These are phyloP conservation scores for Mucor circinelloides DNA, from an alignment of 371 early-diverging fungal genomes.

Conservation along the genomic window DNA sequence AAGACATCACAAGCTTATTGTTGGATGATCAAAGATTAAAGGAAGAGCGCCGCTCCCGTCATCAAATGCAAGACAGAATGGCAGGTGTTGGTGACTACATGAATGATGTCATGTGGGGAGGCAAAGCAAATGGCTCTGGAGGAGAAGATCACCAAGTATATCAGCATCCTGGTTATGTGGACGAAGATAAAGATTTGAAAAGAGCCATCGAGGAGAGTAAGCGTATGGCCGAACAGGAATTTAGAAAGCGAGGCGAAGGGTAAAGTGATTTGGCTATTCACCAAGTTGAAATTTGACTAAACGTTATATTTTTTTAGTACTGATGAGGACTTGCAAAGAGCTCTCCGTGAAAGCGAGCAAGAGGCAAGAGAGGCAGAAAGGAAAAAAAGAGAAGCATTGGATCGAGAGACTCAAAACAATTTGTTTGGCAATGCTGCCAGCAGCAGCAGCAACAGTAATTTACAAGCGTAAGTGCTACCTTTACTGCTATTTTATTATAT, in stretches of 20 bases:
- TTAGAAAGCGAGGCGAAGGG: slow-evolving; percentile 40
- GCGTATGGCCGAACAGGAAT: slow-evolving; percentile 66
- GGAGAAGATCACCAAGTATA: slow-evolving; percentile 39
- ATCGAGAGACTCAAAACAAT: slow-evolving; percentile 43
- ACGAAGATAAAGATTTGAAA: slow-evolving; percentile 82
- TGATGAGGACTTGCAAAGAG: slow-evolving; percentile 41
- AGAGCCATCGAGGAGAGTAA: slow-evolving; percentile 86
- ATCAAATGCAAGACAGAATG: slow-evolving; percentile 69
- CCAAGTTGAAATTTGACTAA: not conserved
- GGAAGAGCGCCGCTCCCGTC: slow-evolving; percentile 72
- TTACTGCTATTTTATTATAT: not conserved
- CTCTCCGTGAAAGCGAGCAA: slow-evolving; percentile 22
- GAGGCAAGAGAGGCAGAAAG: slow-evolving; percentile 27
- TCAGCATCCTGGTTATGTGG: slow-evolving; percentile 55
- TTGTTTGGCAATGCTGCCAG: slow-evolving; percentile 23
- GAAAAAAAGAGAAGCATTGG: slow-evolving; percentile 10
- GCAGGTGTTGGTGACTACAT: slow-evolving; percentile 44
- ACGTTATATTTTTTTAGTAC: not conserved
- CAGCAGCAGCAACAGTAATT: not conserved
- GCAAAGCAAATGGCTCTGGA: slow-evolving; percentile 7
- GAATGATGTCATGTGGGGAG: slow-evolving; percentile 32
- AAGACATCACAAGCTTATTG: slow-evolving; percentile 84
- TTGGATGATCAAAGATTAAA: slow-evolving; percentile 78
- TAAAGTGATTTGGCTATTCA: not conserved
- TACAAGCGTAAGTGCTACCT: slow-evolving; percentile 5